A percentile compares a stretch with the other conserved stretches of the same genome.
These are phyloP conservation scores for Populus ilicifolia DNA, from an alignment of 345 rosid species.

Conservation along the genomic window DNA sequence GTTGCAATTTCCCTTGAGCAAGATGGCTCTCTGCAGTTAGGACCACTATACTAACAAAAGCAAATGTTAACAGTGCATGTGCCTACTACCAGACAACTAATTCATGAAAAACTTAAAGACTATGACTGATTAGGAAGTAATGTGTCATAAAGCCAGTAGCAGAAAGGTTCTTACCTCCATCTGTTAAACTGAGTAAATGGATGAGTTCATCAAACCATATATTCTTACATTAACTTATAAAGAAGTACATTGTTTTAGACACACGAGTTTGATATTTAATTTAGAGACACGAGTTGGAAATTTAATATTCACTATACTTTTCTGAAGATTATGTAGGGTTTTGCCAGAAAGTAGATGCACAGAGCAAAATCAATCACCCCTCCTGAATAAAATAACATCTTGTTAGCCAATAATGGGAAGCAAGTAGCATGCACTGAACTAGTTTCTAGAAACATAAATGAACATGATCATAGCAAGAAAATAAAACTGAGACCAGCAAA, in stretches of 20 bases:
- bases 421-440: background rate
- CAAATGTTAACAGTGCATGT: background rate
- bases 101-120: no score
- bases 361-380: background rate
- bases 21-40: background rate
- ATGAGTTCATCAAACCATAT: background rate
- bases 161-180: background rate
- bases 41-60: background rate
- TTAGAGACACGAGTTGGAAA: background rate
- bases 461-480: background rate
- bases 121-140: no score
- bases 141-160: background rate
- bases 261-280: background rate
- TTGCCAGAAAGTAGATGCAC: background rate
- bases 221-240: background rate
- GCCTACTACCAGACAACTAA: background rate
- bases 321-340: background rate
- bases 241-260: background rate
- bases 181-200: background rate
- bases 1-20: background rate
- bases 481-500: no score
- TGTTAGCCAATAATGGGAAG: background rate
- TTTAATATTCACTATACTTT: background rate
- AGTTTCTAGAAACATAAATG: background rate
- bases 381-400: background rate